Percentiles rank a stretch among this genome's conserved stretches.
Conservation (phyloP, 768 basidiomycete species). For the Tricholoma flavovirens region DNA sequence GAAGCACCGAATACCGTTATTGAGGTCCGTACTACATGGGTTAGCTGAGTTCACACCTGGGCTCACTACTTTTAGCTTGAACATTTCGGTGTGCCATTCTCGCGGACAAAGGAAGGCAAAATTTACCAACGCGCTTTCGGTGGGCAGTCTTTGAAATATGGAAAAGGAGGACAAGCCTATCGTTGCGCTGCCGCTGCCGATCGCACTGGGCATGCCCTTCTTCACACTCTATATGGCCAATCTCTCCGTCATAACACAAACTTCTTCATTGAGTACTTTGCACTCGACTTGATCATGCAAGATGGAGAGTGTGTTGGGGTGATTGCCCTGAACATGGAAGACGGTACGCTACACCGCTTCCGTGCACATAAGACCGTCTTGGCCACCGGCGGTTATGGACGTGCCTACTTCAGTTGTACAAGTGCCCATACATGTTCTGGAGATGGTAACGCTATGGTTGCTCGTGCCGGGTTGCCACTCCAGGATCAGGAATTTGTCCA, state of each 20-base stretch:
- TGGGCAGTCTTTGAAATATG: conserved; percentile 93
- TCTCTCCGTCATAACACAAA: conserved; percentile 98
- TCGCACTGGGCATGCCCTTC: conserved; percentile 95
- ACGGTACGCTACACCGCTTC: conserved; percentile 98
- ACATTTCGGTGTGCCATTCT: conserved; percentile 98
- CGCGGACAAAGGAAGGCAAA: conserved; percentile 96
- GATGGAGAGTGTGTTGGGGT: conserved; percentile 99
- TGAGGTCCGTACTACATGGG: conserved; percentile 50
- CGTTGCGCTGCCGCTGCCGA: conserved; percentile 98
- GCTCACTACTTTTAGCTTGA: conserved; percentile 60
- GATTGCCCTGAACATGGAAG: conserved; percentile 99
- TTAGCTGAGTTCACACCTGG: not conserved
- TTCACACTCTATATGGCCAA: conserved; percentile 99
- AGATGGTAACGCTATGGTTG: conserved; percentile 98
- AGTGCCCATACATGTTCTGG: conserved; percentile 99
- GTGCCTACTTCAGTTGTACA: conserved; percentile 97
- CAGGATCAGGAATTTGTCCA: conserved; percentile 99
- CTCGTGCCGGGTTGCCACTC: conserved; percentile 90
- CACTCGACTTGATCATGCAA: conserved; percentile 98
- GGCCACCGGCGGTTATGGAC: conserved; percentile 97
- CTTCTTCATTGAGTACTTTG: conserved; percentile 99
- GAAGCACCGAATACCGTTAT: conserved; percentile 93
- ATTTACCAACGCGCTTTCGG: conserved; percentile 99
- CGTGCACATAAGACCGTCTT: conserved; percentile 97
- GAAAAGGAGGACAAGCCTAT: conserved; percentile 98